Conservation (phyloP, 257 asterid genomes). For the Solanum arcanum region DNA sequence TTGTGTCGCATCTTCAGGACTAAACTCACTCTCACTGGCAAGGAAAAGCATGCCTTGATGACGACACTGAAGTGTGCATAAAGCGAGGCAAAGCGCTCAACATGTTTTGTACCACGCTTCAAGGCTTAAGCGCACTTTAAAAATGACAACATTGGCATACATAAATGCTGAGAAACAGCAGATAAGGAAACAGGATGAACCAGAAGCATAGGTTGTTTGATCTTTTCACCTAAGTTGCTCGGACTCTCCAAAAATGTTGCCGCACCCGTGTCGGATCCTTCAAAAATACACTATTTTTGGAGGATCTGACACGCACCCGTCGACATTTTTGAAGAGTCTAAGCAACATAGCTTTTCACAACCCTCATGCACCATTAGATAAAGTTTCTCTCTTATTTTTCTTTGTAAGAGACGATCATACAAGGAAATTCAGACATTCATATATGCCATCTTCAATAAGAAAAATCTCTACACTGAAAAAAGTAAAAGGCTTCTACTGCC, state of each 20-base stretch:
- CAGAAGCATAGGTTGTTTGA: not conserved
- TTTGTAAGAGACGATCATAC: not conserved
- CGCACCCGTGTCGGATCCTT: no score
- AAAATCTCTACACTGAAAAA: not conserved
- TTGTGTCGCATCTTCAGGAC: not conserved
- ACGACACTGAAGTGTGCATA: not conserved
- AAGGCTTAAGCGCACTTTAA: not conserved
- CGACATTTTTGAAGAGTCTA: no score
- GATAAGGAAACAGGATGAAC: not conserved
- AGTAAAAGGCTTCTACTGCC: not conserved
- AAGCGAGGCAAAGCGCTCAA: not conserved
- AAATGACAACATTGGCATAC: not conserved
- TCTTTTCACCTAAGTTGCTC: not conserved
- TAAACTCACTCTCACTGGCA: not conserved
- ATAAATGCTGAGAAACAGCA: not conserved
- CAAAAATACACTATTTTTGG: no score
- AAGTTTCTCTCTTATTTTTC: not conserved
- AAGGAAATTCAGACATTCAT: not conserved
- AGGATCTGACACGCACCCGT: no score
- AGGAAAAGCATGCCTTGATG: not conserved
- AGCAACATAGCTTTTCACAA: not conserved
- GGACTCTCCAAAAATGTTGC: no score
- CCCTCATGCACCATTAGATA: not conserved
- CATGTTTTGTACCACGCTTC: not conserved
- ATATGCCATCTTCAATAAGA: not conserved